Evolutionary conservation across 2,329 filamentous ascomycete species (phyloP), one percentile per base, ranked within the genome.

Genomic region (Cytospora mali): DNA sequence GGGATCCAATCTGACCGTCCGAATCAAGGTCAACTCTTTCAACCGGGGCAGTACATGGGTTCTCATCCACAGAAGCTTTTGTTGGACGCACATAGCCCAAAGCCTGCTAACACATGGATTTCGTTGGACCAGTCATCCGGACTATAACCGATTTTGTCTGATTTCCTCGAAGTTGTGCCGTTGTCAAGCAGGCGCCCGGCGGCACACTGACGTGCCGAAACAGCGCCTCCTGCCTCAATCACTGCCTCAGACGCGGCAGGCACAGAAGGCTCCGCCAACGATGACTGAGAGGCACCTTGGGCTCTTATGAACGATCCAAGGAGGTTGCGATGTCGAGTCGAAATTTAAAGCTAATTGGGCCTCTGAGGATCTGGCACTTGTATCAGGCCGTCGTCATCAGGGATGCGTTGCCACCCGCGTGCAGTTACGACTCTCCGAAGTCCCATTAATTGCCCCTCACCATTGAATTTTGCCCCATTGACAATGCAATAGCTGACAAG

Each of bases 181-280:
- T 39, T 50, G 18, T 9, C 48, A 27, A 54, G 42, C 25, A 29
- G 28, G 42, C 50, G 25, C 50, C 50, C 21, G 56, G 56, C 21
- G 42, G 56, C 53, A 55, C 50, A 51, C 51, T 54, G 46, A 29
- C 55, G 28, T 58, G 68, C 68, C 77, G 76, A 78, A 78, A 77
- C 76, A 69, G 65, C 69, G 68, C 68, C 69, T 68, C 69, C 68
- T 68, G 68, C 72, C 69, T 69, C 68, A 67, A 64, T 64, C 63
- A 53, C 59, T 68, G 68, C 66, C 67, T 70, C 67, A 74, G 72
- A 75, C 73, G 62, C 63, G 66, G 55, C 68, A 71, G 55, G 67
- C 69, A 64, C 64, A 64, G 62, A 64, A 64, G 68, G 67, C 66
- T 28, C 70, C 70, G 69, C 71, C 57, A 65, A 50, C 65, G 62